Evolutionary conservation across 2,329 filamentous ascomycete species (phyloP), one percentile per base, ranked within the genome.

Genomic region (Epichloe aotearoae): DNA sequence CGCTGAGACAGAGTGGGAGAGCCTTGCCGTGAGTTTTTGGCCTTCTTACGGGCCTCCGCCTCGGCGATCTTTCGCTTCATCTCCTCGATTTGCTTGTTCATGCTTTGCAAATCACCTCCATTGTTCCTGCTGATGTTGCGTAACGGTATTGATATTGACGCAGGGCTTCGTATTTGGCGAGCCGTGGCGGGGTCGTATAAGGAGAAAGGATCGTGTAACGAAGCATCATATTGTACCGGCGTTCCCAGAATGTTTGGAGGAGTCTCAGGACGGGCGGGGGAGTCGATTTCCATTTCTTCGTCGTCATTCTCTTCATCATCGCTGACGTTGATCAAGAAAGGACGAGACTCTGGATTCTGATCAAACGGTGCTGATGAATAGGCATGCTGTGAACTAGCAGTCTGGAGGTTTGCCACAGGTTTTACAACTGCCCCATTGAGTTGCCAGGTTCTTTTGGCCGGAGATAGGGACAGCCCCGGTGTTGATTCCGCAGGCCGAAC

Each of bases 251-350:
- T 62, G 20, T 66, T 66, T 5, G 63, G 58, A 3, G 66, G 59
- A 15, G 65, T 61, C 23, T 66, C 58, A 3, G 69, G 69, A 20
- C 75, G 72, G 30, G 66, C 69, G 10, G 72, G 73, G 45, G 75
- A 79, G 26, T 79, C 79, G 23, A 84, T 73, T 51, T 82, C 81
- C 45, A 82, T 74, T 56, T 82, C 79, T 51, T 80, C 78, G 46
- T 79, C 76, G 36, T 76, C 74, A 55, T 82, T 79, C 51, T 80
- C 79, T 47, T 80, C 76, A 38, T 77, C 74, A 6, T 95, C 90
- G 61, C 88, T 95, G 39, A 94, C 83, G 56, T 94, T 80, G 57
- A 95, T 95, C 39, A 95, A 78, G 49, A 95, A 77, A 3, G 76
- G 76, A 47, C 81, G 74, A 23, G 83, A 74, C 48, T 76, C 70